Evolutionary conservation across 495 filamentous ascomycete genomes (phyloP), one percentile per base, ranked within the genome.

Genomic region (Podospora tetraspora): DNA sequence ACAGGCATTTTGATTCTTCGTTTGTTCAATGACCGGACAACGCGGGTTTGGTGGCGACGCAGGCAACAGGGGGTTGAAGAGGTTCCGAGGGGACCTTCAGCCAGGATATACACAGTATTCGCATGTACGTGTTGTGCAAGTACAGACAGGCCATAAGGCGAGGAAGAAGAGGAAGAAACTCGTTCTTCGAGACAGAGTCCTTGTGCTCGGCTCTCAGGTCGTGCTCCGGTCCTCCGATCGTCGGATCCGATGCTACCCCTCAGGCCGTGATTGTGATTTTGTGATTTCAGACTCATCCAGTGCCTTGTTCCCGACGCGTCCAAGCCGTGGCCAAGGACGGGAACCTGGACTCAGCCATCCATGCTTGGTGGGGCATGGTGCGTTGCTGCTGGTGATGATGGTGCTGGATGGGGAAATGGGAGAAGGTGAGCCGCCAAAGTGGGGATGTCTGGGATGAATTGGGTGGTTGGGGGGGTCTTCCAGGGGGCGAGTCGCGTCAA

Each of bases 401-500:
- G 63, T 22, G 23, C 63, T 25, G 43, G 27, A 22, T 66, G 30
- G 62, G 65, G 24, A 66, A 60, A 68, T 68, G 37, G 62, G 66
- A 68, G 62, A 68, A 68, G 57, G 60, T 32, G 52, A 52, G 30
- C 27, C 25, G 64, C 22, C 23, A 66, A 30, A 59, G 66, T 68
- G 65, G 66, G 57, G 25, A 68, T 70, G 62, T 25, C 24, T 25
- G 59, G 19, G 56, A 23, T 59, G 67, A 70, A 68, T 68, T 67
- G 60, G 60, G 68, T 68, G 65, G 60, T 67, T 66, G 68, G 68
- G 24, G 43, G 43, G 43, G 43, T 52, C 43, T 52, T 57, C 66
- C 62, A 66, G 69, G 63, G 34, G 59, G 59, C 37, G 25, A 62
- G 62, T 59, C 69, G 69, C 69, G 71, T 73, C 62, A 60, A 43